Evolutionary conservation across 768 basidiomycete genomes (phyloP), one percentile per base, ranked within the genome.

Genomic region (Coprinopsis marcescibilis): DNA sequence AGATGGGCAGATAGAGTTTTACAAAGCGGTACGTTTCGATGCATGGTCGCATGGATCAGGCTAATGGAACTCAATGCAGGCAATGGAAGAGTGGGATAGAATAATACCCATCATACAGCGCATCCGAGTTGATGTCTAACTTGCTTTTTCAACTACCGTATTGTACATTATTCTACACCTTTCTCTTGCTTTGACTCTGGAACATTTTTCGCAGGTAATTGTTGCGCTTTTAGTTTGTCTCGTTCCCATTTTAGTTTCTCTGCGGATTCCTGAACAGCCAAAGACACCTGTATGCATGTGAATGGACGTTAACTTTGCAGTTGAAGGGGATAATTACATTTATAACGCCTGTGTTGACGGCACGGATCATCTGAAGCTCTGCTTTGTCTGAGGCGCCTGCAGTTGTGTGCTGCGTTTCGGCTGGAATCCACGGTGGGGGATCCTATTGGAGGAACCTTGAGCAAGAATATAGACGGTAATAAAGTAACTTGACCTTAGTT

Each of bases 71-170:
- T 30, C 32, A 25, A 29, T 43, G 15, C 53, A 91, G 85, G 82
- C 89, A 45, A 93, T 95, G 88, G 91, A 97, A 56, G 93, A 97
- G 64, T 97, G 92, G 93, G 93, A 97, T 45, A 75, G 87, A 65
- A 86, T 94, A 60, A 91, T 93, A 75, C 89, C 92, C 56, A 71
- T 92, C 56, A 83, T 95, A 60, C 89, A 94, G 65, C 86, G 89
- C 46, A 95, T 95, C 70, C 83, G 89, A 45, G 92, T 95, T 67
- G 91, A 93, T 66, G 81, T 90, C 61, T 90, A 78, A 51, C 51
- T 53, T 50, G 42, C 27, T 45, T 45, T 53, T 33, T 48, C 49
- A 35, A 36, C 39, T 48, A 49, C 36, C 46, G 49, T 52, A 57
- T 56, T 60, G 55, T 62, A 59, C 27, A 52, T 57, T 59, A 52